Base-by-base conservation (phyloP, 2,329 filamentous ascomycete genomes). In the Ophiostoma australiae region DNA sequence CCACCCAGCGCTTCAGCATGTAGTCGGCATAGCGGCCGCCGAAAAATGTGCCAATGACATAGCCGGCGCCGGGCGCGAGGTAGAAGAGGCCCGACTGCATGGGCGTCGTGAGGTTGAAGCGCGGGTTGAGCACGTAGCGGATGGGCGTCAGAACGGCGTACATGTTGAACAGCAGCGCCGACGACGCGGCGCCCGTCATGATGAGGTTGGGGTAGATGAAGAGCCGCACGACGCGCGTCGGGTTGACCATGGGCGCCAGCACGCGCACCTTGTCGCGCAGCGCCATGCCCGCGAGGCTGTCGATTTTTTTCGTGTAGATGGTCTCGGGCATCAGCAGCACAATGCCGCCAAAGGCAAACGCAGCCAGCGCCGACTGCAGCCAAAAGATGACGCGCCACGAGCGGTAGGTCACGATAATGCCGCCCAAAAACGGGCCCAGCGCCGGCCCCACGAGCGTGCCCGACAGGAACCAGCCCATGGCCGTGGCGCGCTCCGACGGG, bases 321-420 rank as follows among this genome's bases (percentile, higher is more conserved):
- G 90, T 92, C 76, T 92, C 90, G 0, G 89, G 89, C 27, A 91
- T 83, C 41, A 91, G 80, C 72, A 88, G 83, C 69, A 87, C 80
- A 37, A 89, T 83, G 2, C 87, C 80, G 0, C 86, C n/a, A 0
- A 84, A 81, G 1, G 86, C 87, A 0, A 84, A 78, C 2, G 84
- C 89, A 0, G 86, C 85, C 1, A 92, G 81, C 0, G 84, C 89
- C 0, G 87, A 84, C 74, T 91, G 89, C 0, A 92, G 81, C 87
- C 89, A 91, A 79, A 91, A 91, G 72, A 92, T 90, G 63, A 86
- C 85, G 39, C 89, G 81, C 90, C 90, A 92, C 23, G 82, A 84
- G 4, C 83, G 80, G 78, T 86, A 91, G 0, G 89, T 91, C 35
- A 91, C 88, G 69, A 92, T 89, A 35, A 91, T 87, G 23, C 89